phyloP scores from a whole-genome alignment of 345 rosid genomes.

The Turritis glabra region DNA sequence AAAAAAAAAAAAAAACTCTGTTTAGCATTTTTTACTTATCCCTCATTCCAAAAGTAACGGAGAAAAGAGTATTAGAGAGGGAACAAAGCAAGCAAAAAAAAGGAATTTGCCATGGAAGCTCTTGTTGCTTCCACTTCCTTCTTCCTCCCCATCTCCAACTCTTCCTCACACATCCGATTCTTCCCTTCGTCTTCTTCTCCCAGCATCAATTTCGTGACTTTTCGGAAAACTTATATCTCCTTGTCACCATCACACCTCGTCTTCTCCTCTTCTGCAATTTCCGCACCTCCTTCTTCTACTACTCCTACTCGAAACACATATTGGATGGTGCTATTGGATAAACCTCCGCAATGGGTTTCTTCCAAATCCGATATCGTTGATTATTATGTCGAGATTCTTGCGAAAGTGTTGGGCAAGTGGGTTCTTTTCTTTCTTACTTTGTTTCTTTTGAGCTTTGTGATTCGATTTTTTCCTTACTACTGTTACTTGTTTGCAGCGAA shows the following conservation, averaged over 20 bases:
- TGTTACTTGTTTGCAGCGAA: slow-evolving; percentile 44
- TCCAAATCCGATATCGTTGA: slow-evolving; percentile 57
- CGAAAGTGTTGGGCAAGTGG: slow-evolving; percentile 61
- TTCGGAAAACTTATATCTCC: slow-evolving; percentile 3
- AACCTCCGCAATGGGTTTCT: slow-evolving; percentile 48
- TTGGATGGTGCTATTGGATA: slow-evolving; percentile 71
- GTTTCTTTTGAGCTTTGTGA: not conserved
- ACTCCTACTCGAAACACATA: slow-evolving; percentile 34
- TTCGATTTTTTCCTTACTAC: not conserved
- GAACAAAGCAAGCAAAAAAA: not conserved
- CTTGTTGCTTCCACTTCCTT: slow-evolving; percentile 29
- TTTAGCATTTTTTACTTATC: too few relatives aligned
- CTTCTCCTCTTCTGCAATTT: slow-evolving; percentile 35
- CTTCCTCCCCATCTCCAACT: slow-evolving; percentile 17
- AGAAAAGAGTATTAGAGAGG: not conserved
- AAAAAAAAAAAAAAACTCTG: too few relatives aligned
- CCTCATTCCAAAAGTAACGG: too few relatives aligned
- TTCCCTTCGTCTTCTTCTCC: slow-evolving; percentile 13
- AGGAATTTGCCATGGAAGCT: slow-evolving; percentile 35
- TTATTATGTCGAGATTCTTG: slow-evolving; percentile 61
- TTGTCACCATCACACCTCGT: slow-evolving; percentile 33
- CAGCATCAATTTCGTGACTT: slow-evolving; percentile 9
- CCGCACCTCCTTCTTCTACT: slow-evolving; percentile 29
- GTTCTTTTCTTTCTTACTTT: slow-evolving; percentile 16
- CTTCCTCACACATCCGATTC: slow-evolving; percentile 3